These are phyloP conservation scores for Daphne laureola DNA, from an alignment of 441 rosid species.

Conservation along the genomic window DNA sequence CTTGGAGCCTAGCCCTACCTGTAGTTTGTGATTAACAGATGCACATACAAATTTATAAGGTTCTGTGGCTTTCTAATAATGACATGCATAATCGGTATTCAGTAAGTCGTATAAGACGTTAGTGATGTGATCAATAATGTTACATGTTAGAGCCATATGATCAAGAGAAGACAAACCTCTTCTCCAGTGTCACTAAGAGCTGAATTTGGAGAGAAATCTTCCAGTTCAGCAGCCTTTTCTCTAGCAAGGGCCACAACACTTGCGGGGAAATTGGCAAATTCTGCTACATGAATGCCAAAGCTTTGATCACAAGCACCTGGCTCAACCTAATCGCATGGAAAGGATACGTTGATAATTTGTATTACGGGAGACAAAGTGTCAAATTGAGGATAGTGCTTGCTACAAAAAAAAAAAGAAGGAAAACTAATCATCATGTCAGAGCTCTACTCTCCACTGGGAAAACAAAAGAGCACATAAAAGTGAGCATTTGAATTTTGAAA, in stretches of 20 bases:
- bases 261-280: conserved; percentile 95
- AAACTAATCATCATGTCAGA: too few species aligned
- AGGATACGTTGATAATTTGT: conserved; percentile 9
- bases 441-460: too few species aligned
- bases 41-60: background rate
- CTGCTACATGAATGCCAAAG: conserved; percentile 98
- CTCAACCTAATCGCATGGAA: conserved; percentile 51
- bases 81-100: background rate
- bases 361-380: too few species aligned
- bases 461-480: too few species aligned
- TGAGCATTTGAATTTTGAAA: too few species aligned
- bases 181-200: conserved; percentile 29
- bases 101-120: background rate
- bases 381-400: too few species aligned
- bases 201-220: conserved; percentile 78
- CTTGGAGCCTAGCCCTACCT: conserved; percentile 74
- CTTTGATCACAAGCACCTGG: conserved; percentile 98
- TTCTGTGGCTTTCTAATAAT: background rate
- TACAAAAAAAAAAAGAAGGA: too few species aligned
- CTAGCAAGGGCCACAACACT: conserved; percentile 91
- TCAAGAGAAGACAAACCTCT: conserved; percentile 30
- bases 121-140: background rate
- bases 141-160: background rate
- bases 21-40: conserved; percentile 10
- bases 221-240: conserved; percentile 94